Percentiles rank a stretch among this genome's conserved stretches.
Conservation (phyloP, 257 asterid genomes). For the Lavandula angustifolia region DNA sequence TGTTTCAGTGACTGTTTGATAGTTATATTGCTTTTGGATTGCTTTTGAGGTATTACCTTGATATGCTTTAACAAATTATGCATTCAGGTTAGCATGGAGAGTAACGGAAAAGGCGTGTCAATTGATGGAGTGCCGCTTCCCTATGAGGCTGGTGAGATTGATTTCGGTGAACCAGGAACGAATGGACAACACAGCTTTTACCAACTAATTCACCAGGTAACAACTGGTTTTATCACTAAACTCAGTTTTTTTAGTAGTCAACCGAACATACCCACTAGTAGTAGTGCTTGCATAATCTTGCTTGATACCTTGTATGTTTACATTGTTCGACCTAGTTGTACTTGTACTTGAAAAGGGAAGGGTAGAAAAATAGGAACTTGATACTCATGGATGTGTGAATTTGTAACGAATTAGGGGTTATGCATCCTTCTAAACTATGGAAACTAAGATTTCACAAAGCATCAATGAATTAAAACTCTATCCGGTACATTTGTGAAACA, state of each 20-base stretch:
- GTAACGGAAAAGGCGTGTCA: constrained; percentile 98
- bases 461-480: constrained; percentile 11
- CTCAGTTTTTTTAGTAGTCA: constrained; percentile 7
- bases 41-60: constrained; percentile 26
- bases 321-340: constrained; percentile 18
- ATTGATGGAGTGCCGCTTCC: constrained; percentile 96
- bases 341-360: neutral
- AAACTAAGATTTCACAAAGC: neutral
- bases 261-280: constrained; percentile 19
- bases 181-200: constrained; percentile 99
- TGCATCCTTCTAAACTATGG: neutral
- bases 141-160: constrained; percentile 92
- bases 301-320: constrained; percentile 21
- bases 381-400: constrained; percentile 2
- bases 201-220: constrained; percentile 99
- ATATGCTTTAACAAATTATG: constrained; percentile 8
- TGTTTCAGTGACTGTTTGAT: constrained; percentile 35
- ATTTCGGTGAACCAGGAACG: constrained; percentile 99
- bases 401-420: neutral
- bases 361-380: constrained; percentile 7
- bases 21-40: constrained; percentile 18
- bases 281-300: constrained; percentile 15
- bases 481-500: neutral
- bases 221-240: constrained; percentile 13
- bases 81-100: constrained; percentile 97